phyloP scores from a whole-genome alignment of 106 monocot species.

The Phalaenopsis equestris region DNA sequence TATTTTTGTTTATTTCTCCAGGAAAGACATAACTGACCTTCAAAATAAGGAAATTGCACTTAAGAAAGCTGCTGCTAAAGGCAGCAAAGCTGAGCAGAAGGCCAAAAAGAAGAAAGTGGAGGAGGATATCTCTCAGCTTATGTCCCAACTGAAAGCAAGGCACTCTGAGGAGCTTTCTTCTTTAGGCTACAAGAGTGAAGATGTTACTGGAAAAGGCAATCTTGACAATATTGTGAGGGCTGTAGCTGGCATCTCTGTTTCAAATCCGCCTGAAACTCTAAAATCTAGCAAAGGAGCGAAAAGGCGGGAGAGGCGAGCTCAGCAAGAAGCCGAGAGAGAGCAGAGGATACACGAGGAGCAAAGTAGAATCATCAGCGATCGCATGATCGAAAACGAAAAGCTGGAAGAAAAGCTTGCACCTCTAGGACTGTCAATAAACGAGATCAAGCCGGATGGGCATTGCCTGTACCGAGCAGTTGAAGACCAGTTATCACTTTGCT shows the following conservation, averaged over 20 bases:
- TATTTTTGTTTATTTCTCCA: conserved; percentile 14
- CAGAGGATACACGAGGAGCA: conserved; percentile 74
- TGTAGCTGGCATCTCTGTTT: conserved; percentile 46
- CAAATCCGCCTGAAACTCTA: not conserved
- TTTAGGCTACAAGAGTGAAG: conserved; percentile 21
- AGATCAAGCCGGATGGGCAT: conserved; percentile 75
- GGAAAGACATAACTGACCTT: conserved; percentile 45
- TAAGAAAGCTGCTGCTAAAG: conserved; percentile 75
- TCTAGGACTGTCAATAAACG: conserved; percentile 42
- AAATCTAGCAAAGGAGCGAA: conserved; percentile 47
- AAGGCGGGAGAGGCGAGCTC: conserved; percentile 51
- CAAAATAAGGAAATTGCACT: conserved; percentile 52
- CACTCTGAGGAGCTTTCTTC: conserved; percentile 57
- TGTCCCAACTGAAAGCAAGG: conserved; percentile 37
- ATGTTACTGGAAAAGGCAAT: conserved; percentile 18
- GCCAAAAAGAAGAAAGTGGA: conserved; percentile 84
- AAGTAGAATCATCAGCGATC: conserved; percentile 42
- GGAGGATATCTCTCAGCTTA: conserved; percentile 47
- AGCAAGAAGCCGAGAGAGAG: conserved; percentile 69
- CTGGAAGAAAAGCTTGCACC: conserved; percentile 60
- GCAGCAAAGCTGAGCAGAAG: conserved; percentile 85
- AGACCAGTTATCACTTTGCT: conserved; percentile 37
- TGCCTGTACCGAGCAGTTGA: conserved; percentile 77
- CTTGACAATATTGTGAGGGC: conserved; percentile 44
- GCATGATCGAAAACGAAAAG: conserved; percentile 44